Evolutionary conservation across 768 basidiomycete species (phyloP).

Genomic region (Rhodotorula kratochvilovae): DNA sequence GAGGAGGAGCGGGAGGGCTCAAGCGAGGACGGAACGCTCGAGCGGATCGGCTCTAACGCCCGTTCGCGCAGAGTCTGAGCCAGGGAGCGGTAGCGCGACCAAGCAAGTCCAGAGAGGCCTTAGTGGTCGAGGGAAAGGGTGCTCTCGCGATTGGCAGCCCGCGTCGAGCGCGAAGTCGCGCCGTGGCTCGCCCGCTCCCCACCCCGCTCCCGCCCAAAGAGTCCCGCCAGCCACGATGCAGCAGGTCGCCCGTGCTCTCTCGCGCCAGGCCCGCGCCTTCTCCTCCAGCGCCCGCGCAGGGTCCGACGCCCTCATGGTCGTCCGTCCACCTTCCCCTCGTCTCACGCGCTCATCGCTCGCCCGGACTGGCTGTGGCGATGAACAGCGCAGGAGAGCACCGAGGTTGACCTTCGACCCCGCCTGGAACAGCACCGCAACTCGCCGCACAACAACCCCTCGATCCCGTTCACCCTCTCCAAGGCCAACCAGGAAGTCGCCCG

Average conservation of each 20-base stretch:
- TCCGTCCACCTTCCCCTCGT: neutral
- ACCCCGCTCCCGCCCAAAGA: too few species aligned
- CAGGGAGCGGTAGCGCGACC: too few species aligned
- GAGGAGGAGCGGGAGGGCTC: too few species aligned
- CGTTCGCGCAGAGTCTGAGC: too few species aligned
- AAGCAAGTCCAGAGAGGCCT: too few species aligned
- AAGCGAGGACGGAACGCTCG: too few species aligned
- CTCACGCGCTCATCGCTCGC: neutral
- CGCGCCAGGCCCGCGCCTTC: slow-evolving; percentile 22
- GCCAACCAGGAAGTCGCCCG: slow-evolving; percentile 80
- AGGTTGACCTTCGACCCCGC: neutral
- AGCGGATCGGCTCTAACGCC: too few species aligned
- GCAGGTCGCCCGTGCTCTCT: neutral
- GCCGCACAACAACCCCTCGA: slow-evolving; percentile 89
- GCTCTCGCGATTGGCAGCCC: too few species aligned
- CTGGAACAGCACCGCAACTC: slow-evolving; percentile 80
- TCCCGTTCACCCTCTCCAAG: slow-evolving; percentile 76
- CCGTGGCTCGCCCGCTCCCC: too few species aligned
- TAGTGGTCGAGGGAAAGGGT: too few species aligned
- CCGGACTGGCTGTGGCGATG: too few species aligned
- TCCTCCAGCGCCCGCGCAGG: neutral
- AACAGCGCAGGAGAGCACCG: neutral
- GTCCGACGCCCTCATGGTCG: slow-evolving; percentile 24
- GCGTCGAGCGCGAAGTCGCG: too few species aligned
- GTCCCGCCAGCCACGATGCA: neutral